Base-by-base conservation (phyloP, 1,139 yeast species). In the Suhomyces yuchorum region DNA sequence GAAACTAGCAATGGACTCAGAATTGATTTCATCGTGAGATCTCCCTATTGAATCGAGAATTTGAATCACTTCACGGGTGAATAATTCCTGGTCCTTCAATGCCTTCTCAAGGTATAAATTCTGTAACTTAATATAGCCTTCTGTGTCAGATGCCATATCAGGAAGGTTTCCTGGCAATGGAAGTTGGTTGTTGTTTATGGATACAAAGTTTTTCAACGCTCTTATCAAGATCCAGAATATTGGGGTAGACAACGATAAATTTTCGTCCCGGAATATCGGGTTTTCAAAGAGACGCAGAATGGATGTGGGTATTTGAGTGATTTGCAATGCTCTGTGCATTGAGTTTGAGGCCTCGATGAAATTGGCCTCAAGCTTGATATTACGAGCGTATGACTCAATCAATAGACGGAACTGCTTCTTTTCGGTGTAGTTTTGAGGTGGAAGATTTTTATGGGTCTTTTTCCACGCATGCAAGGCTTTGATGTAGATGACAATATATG, bases 91-190 rank as follows among this genome's bases (percentile, higher is more conserved):
- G 61, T 91, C 97, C 2, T 51, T 43, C 5, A 56, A 51, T 1
- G 90, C 86, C 57, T 86, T 87, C 1, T 65, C 67, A 18, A 74
- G 67, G 61, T 87, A 91, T 14, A 89, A 57, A 1, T 62, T 62
- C 59, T 85, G 87, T 44, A 93, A 65, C 6, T 59, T 62, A 8
- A 85, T 73, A 61, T 87, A 93, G 46, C 75, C 75, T 12, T 67
- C 67, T 0, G 97, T 85, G 54, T 84, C 84, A 0, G 96, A 81
- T 30, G 88, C 87, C 97, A 93, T 92, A 63, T 92, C 98, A 0
- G 97, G 97, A 11, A 92, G 62, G 1, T 73, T 77, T 0, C 96
- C 97, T 2, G 86, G 75, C 2, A 90, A 68, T 0, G 97, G 97
- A 20, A 87, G 66, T 18, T 65, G 60, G 3, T 70, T 66, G n/a